These are phyloP conservation scores for Madurella fahalii DNA, from an alignment of 2,329 filamentous ascomycete species.

Conservation along the genomic window DNA sequence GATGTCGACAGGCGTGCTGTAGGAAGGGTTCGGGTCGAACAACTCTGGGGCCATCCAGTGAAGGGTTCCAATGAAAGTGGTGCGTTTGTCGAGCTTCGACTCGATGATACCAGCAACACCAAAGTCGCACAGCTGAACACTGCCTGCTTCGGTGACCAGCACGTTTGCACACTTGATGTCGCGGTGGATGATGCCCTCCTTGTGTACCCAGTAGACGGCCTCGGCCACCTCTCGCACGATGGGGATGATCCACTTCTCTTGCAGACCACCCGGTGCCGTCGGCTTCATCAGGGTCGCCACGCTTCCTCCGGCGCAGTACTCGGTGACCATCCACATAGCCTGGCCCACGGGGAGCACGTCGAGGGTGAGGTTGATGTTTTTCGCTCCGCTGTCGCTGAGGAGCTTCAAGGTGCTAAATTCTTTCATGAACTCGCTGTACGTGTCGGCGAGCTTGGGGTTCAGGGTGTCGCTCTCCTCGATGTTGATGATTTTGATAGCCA, in stretches of 20 bases:
- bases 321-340: conserved; percentile 83
- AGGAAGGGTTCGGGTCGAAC: conserved; percentile 59
- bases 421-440: conserved; percentile 65
- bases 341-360: conserved; percentile 74
- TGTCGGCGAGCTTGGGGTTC: conserved; percentile 61
- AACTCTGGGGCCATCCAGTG: conserved; percentile 87
- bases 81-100: conserved; percentile 69
- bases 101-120: conserved; percentile 77
- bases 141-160: conserved; percentile 69
- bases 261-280: conserved; percentile 54
- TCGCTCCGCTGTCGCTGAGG: conserved; percentile 68
- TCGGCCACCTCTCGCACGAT: conserved; percentile 64
- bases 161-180: conserved; percentile 78
- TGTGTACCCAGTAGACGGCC: conserved; percentile 64
- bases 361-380: conserved; percentile 77
- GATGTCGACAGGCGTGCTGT: conserved; percentile 72
- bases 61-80: conserved; percentile 76
- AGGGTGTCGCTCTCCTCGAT: conserved; percentile 71
- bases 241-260: conserved; percentile 66
- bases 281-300: conserved; percentile 69
- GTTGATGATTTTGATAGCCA: conserved; percentile 77
- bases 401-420: conserved; percentile 67
- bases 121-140: conserved; percentile 80
- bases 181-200: conserved; percentile 64
- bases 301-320: conserved; percentile 81